Evolutionary conservation across 2,329 filamentous ascomycete species (phyloP).

Genomic region (Fusarium sp.): DNA sequence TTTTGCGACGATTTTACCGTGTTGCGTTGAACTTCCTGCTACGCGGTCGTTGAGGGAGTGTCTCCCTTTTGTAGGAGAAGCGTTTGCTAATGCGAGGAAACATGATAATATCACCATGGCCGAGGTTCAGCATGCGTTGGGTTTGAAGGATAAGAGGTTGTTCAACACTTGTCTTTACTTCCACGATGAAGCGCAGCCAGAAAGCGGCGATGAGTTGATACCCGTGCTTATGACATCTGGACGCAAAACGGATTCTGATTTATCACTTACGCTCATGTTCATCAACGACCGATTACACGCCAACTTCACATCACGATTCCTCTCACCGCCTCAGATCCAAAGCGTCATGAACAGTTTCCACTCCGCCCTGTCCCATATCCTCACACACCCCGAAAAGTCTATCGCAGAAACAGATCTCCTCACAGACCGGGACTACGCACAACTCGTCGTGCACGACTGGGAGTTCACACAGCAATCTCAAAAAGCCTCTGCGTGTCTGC

Average conservation of each 20-base stretch:
- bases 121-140: conserved; percentile 60
- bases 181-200: conserved; percentile 50
- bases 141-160: conserved; percentile 54
- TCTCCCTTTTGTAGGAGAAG: conserved; percentile 49
- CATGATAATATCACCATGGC: conserved; percentile 60
- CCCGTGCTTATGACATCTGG: conserved; percentile 35
- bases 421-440: conserved; percentile 64
- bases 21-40: conserved; percentile 48
- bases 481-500: conserved; percentile 55
- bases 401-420: conserved; percentile 64
- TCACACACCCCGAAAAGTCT: conserved; percentile 54
- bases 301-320: conserved; percentile 57
- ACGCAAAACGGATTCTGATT: conserved; percentile 58
- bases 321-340: conserved; percentile 56
- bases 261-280: conserved; percentile 59
- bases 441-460: conserved; percentile 65
- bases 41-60: conserved; percentile 48
- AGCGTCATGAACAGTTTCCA: conserved; percentile 66
- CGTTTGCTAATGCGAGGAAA: conserved; percentile 27
- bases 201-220: background rate
- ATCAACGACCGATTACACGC: conserved; percentile 54
- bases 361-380: conserved; percentile 59
- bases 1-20: conserved; percentile 56
- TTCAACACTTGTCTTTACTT: conserved; percentile 65
- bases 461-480: conserved; percentile 53